phyloP scores from a whole-genome alignment of 495 filamentous ascomycete species.

The Darksidea phi region DNA sequence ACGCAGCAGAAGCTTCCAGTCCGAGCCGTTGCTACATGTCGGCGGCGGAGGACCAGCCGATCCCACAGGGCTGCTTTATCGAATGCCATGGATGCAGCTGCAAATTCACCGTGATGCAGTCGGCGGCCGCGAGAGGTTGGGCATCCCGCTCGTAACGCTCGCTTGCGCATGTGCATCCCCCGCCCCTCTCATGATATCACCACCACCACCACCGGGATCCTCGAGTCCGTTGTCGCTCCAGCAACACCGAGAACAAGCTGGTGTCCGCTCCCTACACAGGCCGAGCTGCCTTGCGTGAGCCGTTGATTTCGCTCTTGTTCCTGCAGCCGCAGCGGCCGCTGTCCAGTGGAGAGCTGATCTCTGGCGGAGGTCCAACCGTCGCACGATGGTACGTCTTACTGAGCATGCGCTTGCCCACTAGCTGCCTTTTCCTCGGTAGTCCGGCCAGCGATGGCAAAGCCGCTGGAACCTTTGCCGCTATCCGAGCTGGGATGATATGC shows the following conservation, averaged over 20 bases:
- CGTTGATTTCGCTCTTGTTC: background rate
- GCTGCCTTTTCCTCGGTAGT: background rate
- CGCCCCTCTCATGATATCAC: background rate
- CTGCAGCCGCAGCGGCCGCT: conserved; percentile 1
- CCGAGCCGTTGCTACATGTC: background rate
- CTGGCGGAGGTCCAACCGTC: background rate
- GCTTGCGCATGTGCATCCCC: background rate
- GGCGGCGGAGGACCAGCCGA: background rate
- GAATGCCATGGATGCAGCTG: background rate
- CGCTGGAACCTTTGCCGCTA: too few relatives aligned
- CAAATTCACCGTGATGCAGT: background rate
- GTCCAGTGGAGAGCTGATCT: background rate
- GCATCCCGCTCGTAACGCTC: background rate
- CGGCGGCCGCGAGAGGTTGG: background rate
- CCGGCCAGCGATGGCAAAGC: too few relatives aligned
- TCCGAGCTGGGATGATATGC: too few relatives aligned
- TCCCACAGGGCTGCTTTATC: conserved; percentile 2
- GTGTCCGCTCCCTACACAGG: background rate
- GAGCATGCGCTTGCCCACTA: background rate
- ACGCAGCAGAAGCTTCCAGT: background rate
- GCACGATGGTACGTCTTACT: background rate
- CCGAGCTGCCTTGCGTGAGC: background rate
- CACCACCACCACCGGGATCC: background rate
- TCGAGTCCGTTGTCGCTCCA: too few relatives aligned
- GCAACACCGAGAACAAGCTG: background rate